Base-by-base conservation (phyloP, 768 basidiomycete species). In the Termitomyces sp. region DNA sequence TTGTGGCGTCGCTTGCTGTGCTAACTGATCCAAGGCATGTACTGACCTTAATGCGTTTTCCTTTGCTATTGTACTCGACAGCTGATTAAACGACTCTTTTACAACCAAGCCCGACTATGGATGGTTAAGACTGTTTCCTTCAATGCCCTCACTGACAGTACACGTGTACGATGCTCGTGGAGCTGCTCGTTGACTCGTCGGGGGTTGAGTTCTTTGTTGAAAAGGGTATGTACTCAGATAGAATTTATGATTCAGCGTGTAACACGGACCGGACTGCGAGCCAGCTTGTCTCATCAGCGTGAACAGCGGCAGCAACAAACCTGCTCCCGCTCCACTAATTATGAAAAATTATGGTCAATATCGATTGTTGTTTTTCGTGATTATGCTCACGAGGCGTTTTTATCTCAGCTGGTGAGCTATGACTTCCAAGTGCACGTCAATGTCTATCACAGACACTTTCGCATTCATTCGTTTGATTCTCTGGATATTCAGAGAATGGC, bases 1-100 rank as follows among this genome's bases (percentile, higher is more conserved):
- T 53, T 57, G 61, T 62, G 61, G 60, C 60, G 60, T 52, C 43
- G 37, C 55, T 60, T 57, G 38, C 37, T 54, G 20, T 37, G 25
- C 14, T 25, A 9, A 48, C 47, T 17, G 48, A 25, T 11, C 20
- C 36, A 29, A 25, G 5, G 29, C 37, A 14, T 38, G 25, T 25
- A 25, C 25, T 5, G 10, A 55, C 29, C 31, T 11, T 10, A n/a
- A 43, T 32, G 40, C 29, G 40, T 55, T 31, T 2, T 43, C 40
- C 38, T 31, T 9, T 11, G 10, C 29, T 34, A 2, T 3, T 31
- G 17, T 17, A 8, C 17, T 34, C 15, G 4, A 42, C 29, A n/a
- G 5, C 11, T 42, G 38, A 42, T 42, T 38, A 29, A 40, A 37
- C 3, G 8, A 17, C 52, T 25, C 7, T 38, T 15, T 25, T 6